Evolutionary conservation across 1,284 basidiomycete species (phyloP).

Genomic region (Phellopilus nigrolimitatus): DNA sequence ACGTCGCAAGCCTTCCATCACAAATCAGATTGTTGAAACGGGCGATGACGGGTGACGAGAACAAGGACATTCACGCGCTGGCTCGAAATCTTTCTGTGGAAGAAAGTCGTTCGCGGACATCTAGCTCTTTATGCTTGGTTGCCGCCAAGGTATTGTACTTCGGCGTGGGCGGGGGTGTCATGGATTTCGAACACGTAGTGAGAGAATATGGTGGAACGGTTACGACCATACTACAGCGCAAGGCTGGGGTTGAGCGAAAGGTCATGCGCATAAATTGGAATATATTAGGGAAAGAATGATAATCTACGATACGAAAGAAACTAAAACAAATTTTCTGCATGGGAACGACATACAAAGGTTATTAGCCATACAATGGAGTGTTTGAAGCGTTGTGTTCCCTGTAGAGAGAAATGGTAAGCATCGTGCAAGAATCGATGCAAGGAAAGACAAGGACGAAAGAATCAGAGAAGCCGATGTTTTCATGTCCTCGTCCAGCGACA

Average conservation of each 20-base stretch:
- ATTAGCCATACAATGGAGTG: no score
- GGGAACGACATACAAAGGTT: no score
- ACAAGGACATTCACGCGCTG: background rate
- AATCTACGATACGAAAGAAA: background rate
- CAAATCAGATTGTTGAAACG: constrained; percentile 48
- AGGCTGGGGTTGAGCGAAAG: constrained; percentile 59
- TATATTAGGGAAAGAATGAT: background rate
- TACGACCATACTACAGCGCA: constrained; percentile 53
- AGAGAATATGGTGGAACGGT: constrained; percentile 34
- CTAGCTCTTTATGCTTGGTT: constrained; percentile 54
- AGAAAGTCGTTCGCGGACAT: background rate
- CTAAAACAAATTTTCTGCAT: no score
- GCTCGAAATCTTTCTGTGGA: background rate
- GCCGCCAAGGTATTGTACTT: constrained; percentile 94
- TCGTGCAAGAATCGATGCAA: background rate
- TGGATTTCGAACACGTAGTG: constrained; percentile 64
- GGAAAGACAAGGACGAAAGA: constrained; percentile 7
- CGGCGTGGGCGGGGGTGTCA: constrained; percentile 88
- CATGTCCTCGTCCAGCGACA: constrained; percentile 42
- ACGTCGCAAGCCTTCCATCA: constrained; percentile 60
- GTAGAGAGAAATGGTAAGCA: background rate
- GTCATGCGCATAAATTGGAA: constrained; percentile 61
- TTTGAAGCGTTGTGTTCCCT: no score
- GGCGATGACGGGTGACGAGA: background rate
- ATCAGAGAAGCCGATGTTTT: constrained; percentile 74